A percentile compares a stretch with the other conserved stretches of the same genome.
These are phyloP conservation scores for Fraxinus ornus DNA, from an alignment of 305 asterid genomes.

Conservation along the genomic window DNA sequence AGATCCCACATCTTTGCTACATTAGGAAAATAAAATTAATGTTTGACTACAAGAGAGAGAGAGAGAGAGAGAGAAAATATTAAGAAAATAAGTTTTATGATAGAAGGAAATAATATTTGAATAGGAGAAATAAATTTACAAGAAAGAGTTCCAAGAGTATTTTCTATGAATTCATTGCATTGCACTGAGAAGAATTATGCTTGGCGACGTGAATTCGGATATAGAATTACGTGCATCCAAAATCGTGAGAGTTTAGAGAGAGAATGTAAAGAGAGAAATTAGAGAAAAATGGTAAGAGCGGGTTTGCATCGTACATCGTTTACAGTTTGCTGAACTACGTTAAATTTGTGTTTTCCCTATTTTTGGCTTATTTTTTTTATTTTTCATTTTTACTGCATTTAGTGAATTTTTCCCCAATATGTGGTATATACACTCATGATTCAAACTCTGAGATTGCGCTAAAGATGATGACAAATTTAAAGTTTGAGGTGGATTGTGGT, in stretches of 20 bases:
- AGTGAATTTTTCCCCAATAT: not conserved
- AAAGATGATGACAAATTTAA: not conserved
- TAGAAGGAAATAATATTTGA: not conserved
- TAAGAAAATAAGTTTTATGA: not conserved
- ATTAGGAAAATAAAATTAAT: not conserved
- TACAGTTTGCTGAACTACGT: not conserved
- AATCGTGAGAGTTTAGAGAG: not conserved
- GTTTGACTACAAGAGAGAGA: not conserved
- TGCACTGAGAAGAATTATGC: not conserved
- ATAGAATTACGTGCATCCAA: not conserved
- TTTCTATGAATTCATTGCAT: too few relatives aligned
- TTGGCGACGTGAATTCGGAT: not conserved
- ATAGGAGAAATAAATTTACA: not conserved
- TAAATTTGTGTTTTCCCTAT: too few relatives aligned
- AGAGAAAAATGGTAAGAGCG: too few relatives aligned
- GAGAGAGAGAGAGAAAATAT: not conserved
- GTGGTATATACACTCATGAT: not conserved
- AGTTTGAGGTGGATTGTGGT: not conserved
- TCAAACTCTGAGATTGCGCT: not conserved
- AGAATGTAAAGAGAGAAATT: too few relatives aligned
- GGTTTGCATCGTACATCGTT: not conserved
- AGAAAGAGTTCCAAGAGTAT: not conserved
- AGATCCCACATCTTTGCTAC: not conserved
- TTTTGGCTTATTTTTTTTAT: too few relatives aligned
- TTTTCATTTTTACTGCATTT: not conserved